A percentile compares a stretch with the other conserved stretches of the same genome.
Evolutionary conservation across 1,139 yeast species (phyloP).

Genomic region (Hanseniaspora uvarum): DNA sequence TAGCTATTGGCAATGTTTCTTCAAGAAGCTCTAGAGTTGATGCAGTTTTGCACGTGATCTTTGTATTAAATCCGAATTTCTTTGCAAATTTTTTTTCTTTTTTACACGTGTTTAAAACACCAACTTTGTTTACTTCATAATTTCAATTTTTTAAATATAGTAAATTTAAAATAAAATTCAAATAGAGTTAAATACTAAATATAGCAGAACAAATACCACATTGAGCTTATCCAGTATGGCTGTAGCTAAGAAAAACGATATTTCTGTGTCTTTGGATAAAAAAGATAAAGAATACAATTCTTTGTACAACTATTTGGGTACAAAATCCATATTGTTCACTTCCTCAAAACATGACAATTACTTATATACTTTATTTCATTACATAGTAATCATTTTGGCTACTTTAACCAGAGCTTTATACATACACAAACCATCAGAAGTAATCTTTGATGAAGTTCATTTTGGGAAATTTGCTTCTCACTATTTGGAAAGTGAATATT

Average conservation of each 20-base stretch:
- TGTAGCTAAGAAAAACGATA: neutral
- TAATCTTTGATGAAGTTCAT: slow-evolving; percentile 96
- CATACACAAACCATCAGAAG: slow-evolving; percentile 67
- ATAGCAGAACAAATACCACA: neutral
- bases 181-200: neutral
- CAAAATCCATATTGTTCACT: slow-evolving; percentile 24
- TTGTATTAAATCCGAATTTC: neutral
- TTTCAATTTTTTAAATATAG: neutral
- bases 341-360: neutral
- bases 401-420: slow-evolving; percentile 60
- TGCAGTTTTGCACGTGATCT: neutral
- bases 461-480: slow-evolving; percentile 93
- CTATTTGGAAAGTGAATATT: slow-evolving; percentile 71
- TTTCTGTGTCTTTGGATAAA: neutral
- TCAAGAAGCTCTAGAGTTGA: neutral
- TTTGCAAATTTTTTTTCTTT: neutral
- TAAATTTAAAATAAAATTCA: neutral
- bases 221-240: neutral
- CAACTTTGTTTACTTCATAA: neutral
- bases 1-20: neutral
- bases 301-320: slow-evolving; percentile 21
- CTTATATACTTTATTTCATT: slow-evolving; percentile 22
- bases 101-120: neutral
- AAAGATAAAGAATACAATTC: slow-evolving; percentile 10
- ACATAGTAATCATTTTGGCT: slow-evolving; percentile 52